Conservation (phyloP, 2,329 filamentous ascomycete species). For the Fusarium domesticum region DNA sequence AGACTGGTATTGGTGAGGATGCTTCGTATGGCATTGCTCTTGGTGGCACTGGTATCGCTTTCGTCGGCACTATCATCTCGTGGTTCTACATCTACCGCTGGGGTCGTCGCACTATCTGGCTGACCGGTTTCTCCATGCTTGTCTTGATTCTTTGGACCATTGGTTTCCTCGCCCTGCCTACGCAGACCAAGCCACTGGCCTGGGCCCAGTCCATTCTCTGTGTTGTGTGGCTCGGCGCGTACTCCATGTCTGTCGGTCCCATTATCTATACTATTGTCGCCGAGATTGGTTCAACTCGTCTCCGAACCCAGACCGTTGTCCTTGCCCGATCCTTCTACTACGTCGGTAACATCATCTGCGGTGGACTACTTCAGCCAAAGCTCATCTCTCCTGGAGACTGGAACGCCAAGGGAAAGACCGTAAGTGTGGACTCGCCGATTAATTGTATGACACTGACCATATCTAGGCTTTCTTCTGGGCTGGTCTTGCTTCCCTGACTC, state of each 20-base stretch:
- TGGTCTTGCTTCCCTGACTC: constrained; percentile 35
- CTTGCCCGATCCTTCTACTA: constrained; percentile 41
- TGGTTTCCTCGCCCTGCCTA: constrained; percentile 40
- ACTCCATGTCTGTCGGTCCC: constrained; percentile 44
- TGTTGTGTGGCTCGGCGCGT: constrained; percentile 44
- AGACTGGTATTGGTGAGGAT: constrained; percentile 39
- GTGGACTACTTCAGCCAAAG: constrained; percentile 38
- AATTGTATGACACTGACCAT: constrained; percentile 1
- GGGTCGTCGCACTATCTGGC: constrained; percentile 44
- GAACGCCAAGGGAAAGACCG: constrained; percentile 41
- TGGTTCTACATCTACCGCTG: constrained; percentile 43
- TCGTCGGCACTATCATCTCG: constrained; percentile 42
- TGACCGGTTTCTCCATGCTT: constrained; percentile 38
- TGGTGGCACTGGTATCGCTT: constrained; percentile 42
- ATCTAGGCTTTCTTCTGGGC: constrained; percentile 43
- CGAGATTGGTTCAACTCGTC: constrained; percentile 42
- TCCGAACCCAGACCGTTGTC: constrained; percentile 43
- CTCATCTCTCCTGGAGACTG: constrained; percentile 39
- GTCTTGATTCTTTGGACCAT: constrained; percentile 41
- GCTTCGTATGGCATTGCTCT: constrained; percentile 42
- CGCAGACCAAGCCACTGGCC: constrained; percentile 34
- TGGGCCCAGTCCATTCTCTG: constrained; percentile 42
- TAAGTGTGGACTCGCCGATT: constrained; percentile 9
- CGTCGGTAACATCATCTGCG: constrained; percentile 40
- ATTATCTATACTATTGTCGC: constrained; percentile 44